Evolutionary conservation across 2,329 filamentous ascomycete species (phyloP).

Genomic region (Torrubiellomyces zombiae): DNA sequence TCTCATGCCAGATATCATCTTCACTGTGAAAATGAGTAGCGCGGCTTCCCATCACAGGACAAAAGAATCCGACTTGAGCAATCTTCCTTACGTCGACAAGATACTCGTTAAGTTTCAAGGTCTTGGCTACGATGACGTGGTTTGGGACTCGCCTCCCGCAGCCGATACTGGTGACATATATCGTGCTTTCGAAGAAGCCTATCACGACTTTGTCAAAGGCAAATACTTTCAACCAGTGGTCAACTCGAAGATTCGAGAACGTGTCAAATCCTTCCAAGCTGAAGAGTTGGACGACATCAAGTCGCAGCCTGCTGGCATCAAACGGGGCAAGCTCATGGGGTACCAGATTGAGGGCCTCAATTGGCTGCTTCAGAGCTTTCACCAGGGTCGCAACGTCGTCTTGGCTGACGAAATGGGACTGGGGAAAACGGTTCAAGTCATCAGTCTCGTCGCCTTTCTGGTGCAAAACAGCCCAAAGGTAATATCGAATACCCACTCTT

Average conservation of each 20-base stretch:
- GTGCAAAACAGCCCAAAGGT: constrained; percentile 43
- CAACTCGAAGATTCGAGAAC: constrained; percentile 44
- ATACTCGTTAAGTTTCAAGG: constrained; percentile 87
- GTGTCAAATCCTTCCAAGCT: constrained; percentile 49
- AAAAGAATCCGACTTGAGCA: constrained; percentile 52
- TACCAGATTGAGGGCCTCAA: constrained; percentile 91
- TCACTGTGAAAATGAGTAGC: constrained; percentile 49
- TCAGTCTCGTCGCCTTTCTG: constrained; percentile 63
- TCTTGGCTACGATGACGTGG: constrained; percentile 73
- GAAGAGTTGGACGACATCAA: constrained; percentile 53
- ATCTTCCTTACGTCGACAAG: constrained; percentile 54
- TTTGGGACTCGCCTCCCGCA: constrained; percentile 72
- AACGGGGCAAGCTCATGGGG: constrained; percentile 71
- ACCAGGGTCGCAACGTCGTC: constrained; percentile 67
- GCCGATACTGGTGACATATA: constrained; percentile 50
- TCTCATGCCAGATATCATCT: constrained; percentile 73
- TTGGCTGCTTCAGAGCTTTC: constrained; percentile 88
- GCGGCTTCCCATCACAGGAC: constrained; percentile 33
- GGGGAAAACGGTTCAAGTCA: constrained; percentile 90
- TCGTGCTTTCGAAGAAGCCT: constrained; percentile 66
- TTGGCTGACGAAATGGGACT: constrained; percentile 97
- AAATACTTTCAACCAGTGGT: constrained; percentile 47
- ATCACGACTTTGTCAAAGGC: constrained; percentile 70
- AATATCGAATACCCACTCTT: constrained; percentile 5
- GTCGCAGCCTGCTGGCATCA: constrained; percentile 56